Evolutionary conservation across 2,329 filamentous ascomycete genomes (phyloP), one percentile per base, ranked within the genome.

Genomic region (Pleurostoma richardsiae): DNA sequence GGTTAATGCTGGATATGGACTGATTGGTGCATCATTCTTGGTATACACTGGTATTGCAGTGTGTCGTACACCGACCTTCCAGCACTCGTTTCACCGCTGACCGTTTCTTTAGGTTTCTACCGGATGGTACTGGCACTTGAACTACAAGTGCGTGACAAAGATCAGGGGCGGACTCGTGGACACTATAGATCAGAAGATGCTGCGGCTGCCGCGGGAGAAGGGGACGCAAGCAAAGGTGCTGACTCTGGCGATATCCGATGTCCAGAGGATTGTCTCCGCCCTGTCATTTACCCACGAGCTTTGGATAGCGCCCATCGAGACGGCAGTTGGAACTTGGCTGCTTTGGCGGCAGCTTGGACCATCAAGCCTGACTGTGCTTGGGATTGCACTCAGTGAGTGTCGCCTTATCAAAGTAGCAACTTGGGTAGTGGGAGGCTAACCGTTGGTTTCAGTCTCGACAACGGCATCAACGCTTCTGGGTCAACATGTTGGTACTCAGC

Each of bases 1-100:
- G 8, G 42, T 49, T 11, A 51, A 45, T 38, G n/a, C 52, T 33
- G 52, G 53, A 3, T 55, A 55, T 43, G 52, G 53, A 28, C 48
- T 55, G 2, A 54, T 55, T 27, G 53, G 53, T 6, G 53, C 49
- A 5, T 49, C 50, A 2, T 52, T 49, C 31, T 46, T 55, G 5
- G 50, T 55, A 4, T 54, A 55, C 42, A 47, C 43, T 3, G 54
- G 52, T 2, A 51, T 55, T 40, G 53, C 53, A 19, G 53, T 52
- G 41, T 42, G 49, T 45, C 8, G 33, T 36, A n/a, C 19, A 19
- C 19, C 19, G 19, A 19, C 19, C 19, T 19, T 8, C 33, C 33
- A 36, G 33, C 33, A 36, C n/a, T 36, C 33, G 33, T n/a, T n/a
- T 36, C 33, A 8, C n/a, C 8, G n/a, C 33, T n/a, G 8, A n/a